Percentiles rank a stretch among this genome's conserved stretches.
Conservation (phyloP, 2,329 filamentous ascomycete genomes). For the Nemania sp. region DNA sequence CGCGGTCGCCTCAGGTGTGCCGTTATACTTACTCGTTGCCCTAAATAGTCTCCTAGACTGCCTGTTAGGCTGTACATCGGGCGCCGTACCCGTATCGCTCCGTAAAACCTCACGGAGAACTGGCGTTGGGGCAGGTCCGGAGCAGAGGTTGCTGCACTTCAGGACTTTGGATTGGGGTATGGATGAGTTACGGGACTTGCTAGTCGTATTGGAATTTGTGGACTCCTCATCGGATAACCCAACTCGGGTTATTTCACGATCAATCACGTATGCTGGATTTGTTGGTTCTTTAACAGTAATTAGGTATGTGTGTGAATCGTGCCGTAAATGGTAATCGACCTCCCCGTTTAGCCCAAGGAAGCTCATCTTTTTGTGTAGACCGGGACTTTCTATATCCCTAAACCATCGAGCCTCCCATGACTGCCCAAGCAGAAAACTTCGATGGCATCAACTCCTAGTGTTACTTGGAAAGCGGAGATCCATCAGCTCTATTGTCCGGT, state of each 20-base stretch:
- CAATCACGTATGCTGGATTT: slow-evolving; percentile 64
- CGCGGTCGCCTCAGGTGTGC: slow-evolving; percentile 60
- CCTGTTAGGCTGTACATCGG: slow-evolving; percentile 73
- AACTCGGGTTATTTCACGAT: slow-evolving; percentile 57
- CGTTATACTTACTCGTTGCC: slow-evolving; percentile 70
- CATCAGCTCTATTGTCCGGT: slow-evolving; percentile 64
- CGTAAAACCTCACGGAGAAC: slow-evolving; percentile 45
- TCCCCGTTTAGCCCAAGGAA: not conserved
- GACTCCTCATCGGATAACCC: slow-evolving; percentile 47
- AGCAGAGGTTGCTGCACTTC: slow-evolving; percentile 63
- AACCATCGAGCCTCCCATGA: slow-evolving; percentile 65
- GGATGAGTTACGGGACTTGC: slow-evolving; percentile 60
- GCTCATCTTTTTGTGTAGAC: slow-evolving; percentile 43
- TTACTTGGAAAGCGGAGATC: slow-evolving; percentile 65
- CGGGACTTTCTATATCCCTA: slow-evolving; percentile 60
- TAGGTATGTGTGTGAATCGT: slow-evolving; percentile 47
- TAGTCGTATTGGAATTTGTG: slow-evolving; percentile 66
- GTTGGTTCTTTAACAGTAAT: slow-evolving; percentile 65
- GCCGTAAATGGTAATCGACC: not conserved
- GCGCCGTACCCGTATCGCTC: slow-evolving; percentile 49
- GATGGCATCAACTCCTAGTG: slow-evolving; percentile 64
- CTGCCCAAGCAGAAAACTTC: slow-evolving; percentile 53
- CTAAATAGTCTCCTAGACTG: slow-evolving; percentile 73
- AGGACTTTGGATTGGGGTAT: slow-evolving; percentile 68
- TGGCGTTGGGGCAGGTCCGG: slow-evolving; percentile 55